Percentiles rank a stretch among this genome's conserved stretches.
Conservation (phyloP, 805 yeast genomes). For the Pichia gijzeniarum region DNA sequence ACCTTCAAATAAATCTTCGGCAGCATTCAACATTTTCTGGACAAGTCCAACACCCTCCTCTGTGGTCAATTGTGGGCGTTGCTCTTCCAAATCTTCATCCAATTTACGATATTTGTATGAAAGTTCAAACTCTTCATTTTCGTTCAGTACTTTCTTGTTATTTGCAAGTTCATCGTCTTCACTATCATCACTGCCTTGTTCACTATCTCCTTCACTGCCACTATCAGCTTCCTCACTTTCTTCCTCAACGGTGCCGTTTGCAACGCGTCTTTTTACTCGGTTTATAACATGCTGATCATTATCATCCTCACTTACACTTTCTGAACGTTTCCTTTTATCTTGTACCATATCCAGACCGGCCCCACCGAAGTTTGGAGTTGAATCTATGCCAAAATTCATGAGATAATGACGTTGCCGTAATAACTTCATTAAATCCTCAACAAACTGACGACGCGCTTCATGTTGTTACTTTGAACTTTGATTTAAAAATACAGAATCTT, state of each 20-base stretch:
- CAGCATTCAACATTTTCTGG: conserved; percentile 35
- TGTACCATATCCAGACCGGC: no score
- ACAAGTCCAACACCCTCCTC: conserved; percentile 53
- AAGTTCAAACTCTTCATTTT: conserved; percentile 18
- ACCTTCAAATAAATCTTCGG: conserved; percentile 40
- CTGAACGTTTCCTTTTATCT: not conserved
- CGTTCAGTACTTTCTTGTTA: conserved; percentile 11
- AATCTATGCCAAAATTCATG: no score
- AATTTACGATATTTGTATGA: conserved; percentile 23
- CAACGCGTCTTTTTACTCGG: not conserved
- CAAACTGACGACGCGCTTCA: no score
- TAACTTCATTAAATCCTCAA: no score
- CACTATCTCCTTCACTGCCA: conserved; percentile 4
- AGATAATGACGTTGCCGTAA: no score
- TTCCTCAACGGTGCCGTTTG: not conserved
- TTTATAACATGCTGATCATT: not conserved
- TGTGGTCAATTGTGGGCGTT: conserved; percentile 46
- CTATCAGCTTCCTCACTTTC: not conserved
- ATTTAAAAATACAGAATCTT: not conserved
- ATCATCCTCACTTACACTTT: not conserved
- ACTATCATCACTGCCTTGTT: conserved; percentile 2
- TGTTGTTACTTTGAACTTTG: no score
- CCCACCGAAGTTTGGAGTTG: no score
- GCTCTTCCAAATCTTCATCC: conserved; percentile 23
- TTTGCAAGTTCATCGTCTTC: conserved; percentile 4